Conservation (phyloP, 2,329 filamentous ascomycete species). For the Fusarium concolor region DNA sequence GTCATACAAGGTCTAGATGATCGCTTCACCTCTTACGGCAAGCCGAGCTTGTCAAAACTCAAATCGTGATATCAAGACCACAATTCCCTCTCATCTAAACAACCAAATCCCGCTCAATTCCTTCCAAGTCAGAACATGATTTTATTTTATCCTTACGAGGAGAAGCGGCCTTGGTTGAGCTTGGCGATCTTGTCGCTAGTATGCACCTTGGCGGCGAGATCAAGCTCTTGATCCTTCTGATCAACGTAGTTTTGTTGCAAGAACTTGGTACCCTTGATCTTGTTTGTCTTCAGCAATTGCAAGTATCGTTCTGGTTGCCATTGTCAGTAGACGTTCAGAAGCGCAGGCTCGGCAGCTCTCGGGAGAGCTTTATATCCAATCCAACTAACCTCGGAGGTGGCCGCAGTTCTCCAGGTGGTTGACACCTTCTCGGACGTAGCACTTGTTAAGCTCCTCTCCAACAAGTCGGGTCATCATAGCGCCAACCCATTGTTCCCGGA, state of each 20-base stretch:
- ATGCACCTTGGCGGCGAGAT: slow-evolving; percentile 55
- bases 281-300: slow-evolving; percentile 78
- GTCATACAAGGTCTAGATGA: slow-evolving; percentile 47
- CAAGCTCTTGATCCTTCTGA: slow-evolving; percentile 60
- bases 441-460: slow-evolving; percentile 85
- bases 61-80: slow-evolving; percentile 37
- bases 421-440: slow-evolving; percentile 85
- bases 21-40: slow-evolving; percentile 31
- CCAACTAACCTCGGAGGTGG: slow-evolving; percentile 77
- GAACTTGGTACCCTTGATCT: slow-evolving; percentile 83
- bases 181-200: slow-evolving; percentile 55
- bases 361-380: background rate
- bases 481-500: slow-evolving; percentile 89
- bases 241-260: slow-evolving; percentile 81
- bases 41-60: slow-evolving; percentile 36
- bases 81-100: slow-evolving; percentile 39
- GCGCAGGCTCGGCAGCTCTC: background rate
- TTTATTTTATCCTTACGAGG: slow-evolving; percentile 41
- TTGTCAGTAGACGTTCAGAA: slow-evolving; percentile 27
- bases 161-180: slow-evolving; percentile 52
- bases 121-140: slow-evolving; percentile 4
- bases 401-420: slow-evolving; percentile 93
- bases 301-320: slow-evolving; percentile 76
- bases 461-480: slow-evolving; percentile 90
- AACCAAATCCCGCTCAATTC: slow-evolving; percentile 22